Conservation (phyloP, 257 asterid genomes). For the Solanum lycopersicoides region DNA sequence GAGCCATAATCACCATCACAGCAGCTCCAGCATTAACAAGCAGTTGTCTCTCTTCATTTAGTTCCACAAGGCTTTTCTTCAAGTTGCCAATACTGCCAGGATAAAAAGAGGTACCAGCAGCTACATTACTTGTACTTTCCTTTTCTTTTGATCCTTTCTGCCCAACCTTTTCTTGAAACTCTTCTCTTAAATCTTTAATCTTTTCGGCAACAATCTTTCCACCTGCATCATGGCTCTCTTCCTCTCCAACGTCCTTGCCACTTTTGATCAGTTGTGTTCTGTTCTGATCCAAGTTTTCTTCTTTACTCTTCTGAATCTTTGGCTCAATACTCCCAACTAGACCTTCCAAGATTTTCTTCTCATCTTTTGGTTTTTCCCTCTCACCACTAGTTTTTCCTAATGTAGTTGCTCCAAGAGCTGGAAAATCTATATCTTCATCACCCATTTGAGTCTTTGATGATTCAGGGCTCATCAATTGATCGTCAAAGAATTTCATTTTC, state of each 20-base stretch:
- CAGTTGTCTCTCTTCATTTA: slow-evolving; percentile 48
- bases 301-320: neutral
- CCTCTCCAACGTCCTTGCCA: neutral
- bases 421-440: neutral
- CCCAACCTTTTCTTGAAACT: neutral
- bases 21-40: slow-evolving; percentile 64
- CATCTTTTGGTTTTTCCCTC: neutral
- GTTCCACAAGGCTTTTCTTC: slow-evolving; percentile 20
- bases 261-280: neutral
- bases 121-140: neutral
- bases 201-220: neutral
- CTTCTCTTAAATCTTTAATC: neutral
- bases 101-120: neutral
- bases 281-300: neutral
- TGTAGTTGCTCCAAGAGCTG: neutral
- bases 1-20: slow-evolving; percentile 47
- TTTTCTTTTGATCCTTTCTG: slow-evolving; percentile 5
- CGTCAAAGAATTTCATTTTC: neutral
- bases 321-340: neutral
- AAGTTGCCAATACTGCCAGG: slow-evolving; percentile 15
- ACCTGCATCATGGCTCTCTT: neutral
- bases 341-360: neutral
- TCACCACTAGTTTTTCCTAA: neutral
- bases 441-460: neutral
- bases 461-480: neutral